Base-by-base conservation (phyloP, 176 grass and related monocot species). In the Oryza longistaminata region DNA sequence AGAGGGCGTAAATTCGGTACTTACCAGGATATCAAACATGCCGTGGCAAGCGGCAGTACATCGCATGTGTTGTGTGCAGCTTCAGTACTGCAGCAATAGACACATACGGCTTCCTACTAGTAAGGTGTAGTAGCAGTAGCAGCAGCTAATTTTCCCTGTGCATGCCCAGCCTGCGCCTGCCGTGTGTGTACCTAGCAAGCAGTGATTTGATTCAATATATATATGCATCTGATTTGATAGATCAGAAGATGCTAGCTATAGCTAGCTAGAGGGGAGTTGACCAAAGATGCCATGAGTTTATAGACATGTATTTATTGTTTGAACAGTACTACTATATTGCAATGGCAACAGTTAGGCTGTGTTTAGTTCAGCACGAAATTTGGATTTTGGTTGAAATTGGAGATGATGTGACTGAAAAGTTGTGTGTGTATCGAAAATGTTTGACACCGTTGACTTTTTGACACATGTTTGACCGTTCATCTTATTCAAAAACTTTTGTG, bases 211-310 rank as follows among this genome's bases (percentile, higher is more conserved):
- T 5, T 5, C 50, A 16, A 50, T 67, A 42, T 5, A n/a, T 76
- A 27, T 55, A 66, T 69, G 45, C 68, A 5, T 15, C 45, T 89
- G 88, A 87, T 90, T 87, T 90, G 88, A 90, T 87, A 69, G 84
- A 79, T 83, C 88, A 13, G 60, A 14, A 15, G 79, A 58, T 49
- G 50, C 50, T 53, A 62, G n/a, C 58, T 62, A 24, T 52, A 52
- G 46, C 46, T 49, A 49, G 46, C 46, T 49, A 49, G 7, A 15
- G 53, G 37, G 74, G 79, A 70, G 80, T 90, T 90, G 74, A 90
- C 80, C 65, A 3, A 21, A 21, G 83, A 85, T 75, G 52, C 66
- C 66, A 44, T 74, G 55, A 60, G 66, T 19, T 58, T 58, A 21
- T 58, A 58, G 53, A 21, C 53, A 83, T 7, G 67, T 83, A 78